These are phyloP conservation scores for Yamadazyma dushanensis DNA, from an alignment of 1,139 yeast species.

Conservation along the genomic window DNA sequence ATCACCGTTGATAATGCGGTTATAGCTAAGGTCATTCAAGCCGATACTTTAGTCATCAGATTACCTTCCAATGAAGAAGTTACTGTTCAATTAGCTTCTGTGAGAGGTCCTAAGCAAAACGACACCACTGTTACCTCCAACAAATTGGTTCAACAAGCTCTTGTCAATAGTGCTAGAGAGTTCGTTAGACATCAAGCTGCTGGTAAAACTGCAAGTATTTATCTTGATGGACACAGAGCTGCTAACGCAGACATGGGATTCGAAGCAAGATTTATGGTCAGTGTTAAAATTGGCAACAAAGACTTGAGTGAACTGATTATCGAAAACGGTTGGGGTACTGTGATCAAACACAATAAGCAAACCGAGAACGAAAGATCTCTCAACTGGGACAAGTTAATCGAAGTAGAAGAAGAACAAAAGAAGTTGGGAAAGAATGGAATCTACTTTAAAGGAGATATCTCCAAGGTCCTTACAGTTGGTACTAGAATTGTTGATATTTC, in stretches of 20 bases:
- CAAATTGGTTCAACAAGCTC: conserved; percentile 41
- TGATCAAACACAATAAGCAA: conserved; percentile 73
- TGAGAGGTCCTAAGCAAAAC: conserved; percentile 68
- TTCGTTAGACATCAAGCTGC: conserved; percentile 66
- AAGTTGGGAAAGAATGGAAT: conserved; percentile 60
- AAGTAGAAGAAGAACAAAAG: conserved; percentile 64
- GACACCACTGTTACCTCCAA: conserved; percentile 55
- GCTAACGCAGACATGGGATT: conserved; percentile 56
- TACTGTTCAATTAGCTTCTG: conserved; percentile 72
- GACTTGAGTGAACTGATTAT: conserved; percentile 68
- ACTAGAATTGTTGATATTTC: conserved; percentile 78
- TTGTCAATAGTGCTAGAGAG: conserved; percentile 68
- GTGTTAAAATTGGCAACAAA: conserved; percentile 45
- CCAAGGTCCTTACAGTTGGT: conserved; percentile 50
- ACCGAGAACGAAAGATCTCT: conserved; percentile 67
- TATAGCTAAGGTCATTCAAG: conserved; percentile 60
- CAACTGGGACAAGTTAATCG: conserved; percentile 76
- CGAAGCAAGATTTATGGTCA: conserved; percentile 67
- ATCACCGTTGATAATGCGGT: conserved; percentile 49
- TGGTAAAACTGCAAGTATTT: conserved; percentile 65
- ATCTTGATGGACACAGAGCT: conserved; percentile 66
- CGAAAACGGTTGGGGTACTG: conserved; percentile 71
- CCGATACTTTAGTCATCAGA: conserved; percentile 64
- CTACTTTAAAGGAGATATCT: conserved; percentile 45
- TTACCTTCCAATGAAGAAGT: conserved; percentile 49